phyloP scores from a whole-genome alignment of 331 rosid genomes.

The Quercus lobata region DNA sequence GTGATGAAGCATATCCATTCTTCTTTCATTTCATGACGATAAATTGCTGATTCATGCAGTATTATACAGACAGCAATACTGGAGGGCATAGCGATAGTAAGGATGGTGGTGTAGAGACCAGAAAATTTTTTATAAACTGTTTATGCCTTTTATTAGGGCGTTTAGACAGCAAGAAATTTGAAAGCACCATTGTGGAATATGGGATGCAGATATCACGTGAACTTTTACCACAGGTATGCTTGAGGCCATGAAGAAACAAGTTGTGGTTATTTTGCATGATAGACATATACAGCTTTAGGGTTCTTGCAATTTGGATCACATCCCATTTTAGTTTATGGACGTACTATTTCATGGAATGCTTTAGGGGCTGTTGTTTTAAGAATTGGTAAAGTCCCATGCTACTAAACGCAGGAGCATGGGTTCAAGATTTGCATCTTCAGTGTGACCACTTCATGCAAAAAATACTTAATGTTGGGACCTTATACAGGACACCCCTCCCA shows the following conservation, averaged over 20 bases:
- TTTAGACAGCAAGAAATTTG: slow-evolving; percentile 62
- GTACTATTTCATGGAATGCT: not conserved
- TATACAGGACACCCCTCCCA: not conserved
- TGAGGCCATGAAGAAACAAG: slow-evolving; percentile 9
- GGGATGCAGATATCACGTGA: slow-evolving; percentile 62
- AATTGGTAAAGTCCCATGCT: not conserved
- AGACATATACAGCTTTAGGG: not conserved
- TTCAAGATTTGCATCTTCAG: not conserved
- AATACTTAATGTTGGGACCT: not conserved
- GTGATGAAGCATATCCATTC: not conserved
- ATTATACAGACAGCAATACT: slow-evolving; percentile 54
- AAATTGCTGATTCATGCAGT: slow-evolving; percentile 53
- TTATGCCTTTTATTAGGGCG: slow-evolving; percentile 85
- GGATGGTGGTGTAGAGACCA: slow-evolving; percentile 66
- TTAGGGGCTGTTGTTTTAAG: not conserved
- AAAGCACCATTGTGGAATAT: slow-evolving; percentile 48
- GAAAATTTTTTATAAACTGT: slow-evolving; percentile 78
- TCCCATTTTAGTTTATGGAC: not conserved
- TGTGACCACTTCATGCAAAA: not conserved
- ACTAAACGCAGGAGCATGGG: not conserved
- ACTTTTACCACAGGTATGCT: slow-evolving; percentile 70
- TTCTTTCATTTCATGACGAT: slow-evolving; percentile 10
- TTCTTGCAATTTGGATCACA: not conserved
- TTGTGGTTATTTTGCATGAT: slow-evolving; percentile 20
- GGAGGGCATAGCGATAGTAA: slow-evolving; percentile 46